Base-by-base conservation (phyloP, 1,284 basidiomycete genomes). In the Apiotrichum gamsii region DNA sequence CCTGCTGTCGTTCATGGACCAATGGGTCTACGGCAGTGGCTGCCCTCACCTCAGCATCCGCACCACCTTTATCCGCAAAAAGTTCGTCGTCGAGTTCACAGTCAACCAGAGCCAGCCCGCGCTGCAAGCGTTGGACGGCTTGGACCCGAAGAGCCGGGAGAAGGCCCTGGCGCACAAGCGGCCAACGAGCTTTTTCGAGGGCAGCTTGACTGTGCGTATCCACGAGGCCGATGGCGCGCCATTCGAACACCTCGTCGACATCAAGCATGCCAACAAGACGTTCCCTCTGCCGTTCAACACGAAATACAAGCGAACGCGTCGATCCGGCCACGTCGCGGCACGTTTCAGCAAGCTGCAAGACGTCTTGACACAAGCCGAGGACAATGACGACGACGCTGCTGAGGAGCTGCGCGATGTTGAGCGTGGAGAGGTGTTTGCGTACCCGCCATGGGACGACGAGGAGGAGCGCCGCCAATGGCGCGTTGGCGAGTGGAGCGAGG, bases 231-330 rank as follows among this genome's bases (percentile, higher is more conserved):
- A 98, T 66, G 95, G 95, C 1, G 97, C 95, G 32, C 94, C 95
- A 0, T 98, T 98, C 65, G 95, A 99, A 70, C 95, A 99, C 66
- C 89, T 98, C 18, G 78, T 99, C 33, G 91, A 96, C 66, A 87
- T 98, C 50, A 84, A 87, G 33, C 81, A 81, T 18, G 73, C 82
- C 1, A 87, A 86, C 73, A 96, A 95, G 69, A 83, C 87, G 13
- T 96, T 90, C 67, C 90, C 95, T 63, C 90, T 98, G 0, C 93
- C 95, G 1, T 98, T 97, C 78, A 98, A 98, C 70, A 97, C 94
- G n/a, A 98, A 97, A 72, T 97, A 97, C 74, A 98, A 97, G 73
- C 89, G 95, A 54, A 88, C 96, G 15, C 80, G 93, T 42, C 79
- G 94, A 29, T 65, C 65, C 1, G 69, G 66, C 15, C 64, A 64